phyloP scores from a whole-genome alignment of 2,329 filamentous ascomycete genomes.

The Phyllosticta citriasiana region DNA sequence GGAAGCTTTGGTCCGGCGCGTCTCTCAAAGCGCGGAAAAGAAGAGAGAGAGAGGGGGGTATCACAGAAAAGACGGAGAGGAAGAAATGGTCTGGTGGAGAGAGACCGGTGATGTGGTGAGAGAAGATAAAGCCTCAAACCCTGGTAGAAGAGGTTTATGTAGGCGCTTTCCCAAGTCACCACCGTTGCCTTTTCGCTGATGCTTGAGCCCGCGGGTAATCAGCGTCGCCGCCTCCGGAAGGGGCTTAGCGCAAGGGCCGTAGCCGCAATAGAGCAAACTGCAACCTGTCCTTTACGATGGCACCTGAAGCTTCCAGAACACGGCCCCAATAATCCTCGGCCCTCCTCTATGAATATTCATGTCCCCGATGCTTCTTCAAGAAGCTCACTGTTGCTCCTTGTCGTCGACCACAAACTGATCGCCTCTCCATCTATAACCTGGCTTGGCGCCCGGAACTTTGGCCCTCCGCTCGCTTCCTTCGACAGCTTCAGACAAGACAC shows the following conservation, averaged over 20 bases:
- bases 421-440: no score
- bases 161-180: conserved; percentile 10
- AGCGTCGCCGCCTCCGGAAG: conserved; percentile 8
- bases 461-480: background rate
- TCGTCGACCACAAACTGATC: background rate
- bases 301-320: conserved; percentile 9
- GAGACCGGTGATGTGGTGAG: background rate
- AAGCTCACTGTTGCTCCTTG: background rate
- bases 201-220: conserved; percentile 9
- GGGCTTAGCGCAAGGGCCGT: conserved; percentile 5
- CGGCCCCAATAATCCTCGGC: background rate
- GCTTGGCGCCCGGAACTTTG: background rate
- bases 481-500: background rate
- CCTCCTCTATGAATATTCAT: background rate
- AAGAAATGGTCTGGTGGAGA: conserved; percentile 1
- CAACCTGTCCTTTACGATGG: conserved; percentile 10
- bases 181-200: conserved; percentile 11
- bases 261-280: conserved; percentile 9
- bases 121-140: background rate
- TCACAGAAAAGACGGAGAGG: conserved; percentile 3
- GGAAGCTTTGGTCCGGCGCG: background rate
- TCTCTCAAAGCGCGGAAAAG: background rate
- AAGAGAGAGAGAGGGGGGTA: background rate
- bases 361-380: background rate
- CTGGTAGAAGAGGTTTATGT: conserved; percentile 9